Conservation (phyloP, 1,284 basidiomycete species). For the Malassezia equina region DNA sequence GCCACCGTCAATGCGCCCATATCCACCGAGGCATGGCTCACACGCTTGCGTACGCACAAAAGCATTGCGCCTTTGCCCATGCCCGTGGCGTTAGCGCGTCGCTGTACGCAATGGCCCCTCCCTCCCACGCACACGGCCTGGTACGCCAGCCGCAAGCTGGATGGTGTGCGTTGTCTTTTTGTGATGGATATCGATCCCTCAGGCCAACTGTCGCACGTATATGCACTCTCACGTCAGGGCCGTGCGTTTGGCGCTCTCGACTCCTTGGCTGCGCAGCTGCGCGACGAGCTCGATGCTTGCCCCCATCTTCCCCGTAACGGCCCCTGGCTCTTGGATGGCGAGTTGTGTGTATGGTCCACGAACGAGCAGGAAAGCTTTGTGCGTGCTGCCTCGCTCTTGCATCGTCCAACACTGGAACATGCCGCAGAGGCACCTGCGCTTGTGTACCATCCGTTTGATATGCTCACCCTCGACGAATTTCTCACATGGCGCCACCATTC, state of each 20-base stretch:
- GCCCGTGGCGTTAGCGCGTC: slow-evolving; percentile 23
- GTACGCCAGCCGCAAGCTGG: slow-evolving; percentile 32
- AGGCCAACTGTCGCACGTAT: background rate
- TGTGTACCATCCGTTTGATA: slow-evolving; percentile 29
- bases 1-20: background rate
- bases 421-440: slow-evolving; percentile 16
- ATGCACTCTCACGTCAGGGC: slow-evolving; percentile 24
- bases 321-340: slow-evolving; percentile 30
- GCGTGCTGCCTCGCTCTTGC: slow-evolving; percentile 15
- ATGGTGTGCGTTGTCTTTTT: slow-evolving; percentile 31
- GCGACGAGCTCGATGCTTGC: slow-evolving; percentile 9
- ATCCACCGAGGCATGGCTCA: background rate
- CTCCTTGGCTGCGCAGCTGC: slow-evolving; percentile 20
- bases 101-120: background rate
- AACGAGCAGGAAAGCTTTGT: slow-evolving; percentile 25
- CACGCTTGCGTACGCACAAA: background rate
- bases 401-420: slow-evolving; percentile 17
- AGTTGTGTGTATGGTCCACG: slow-evolving; percentile 22
- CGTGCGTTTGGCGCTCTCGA: slow-evolving; percentile 19
- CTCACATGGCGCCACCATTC: slow-evolving; percentile 16
- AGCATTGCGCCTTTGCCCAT: slow-evolving; percentile 1
- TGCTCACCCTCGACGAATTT: slow-evolving; percentile 28
- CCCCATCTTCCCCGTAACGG: background rate
- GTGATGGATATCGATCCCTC: slow-evolving; percentile 2
- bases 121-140: slow-evolving; percentile 17